These are phyloP conservation scores for Bremia lactucae DNA, from an alignment of 352 stramenopile genomes.

Conservation along the genomic window DNA sequence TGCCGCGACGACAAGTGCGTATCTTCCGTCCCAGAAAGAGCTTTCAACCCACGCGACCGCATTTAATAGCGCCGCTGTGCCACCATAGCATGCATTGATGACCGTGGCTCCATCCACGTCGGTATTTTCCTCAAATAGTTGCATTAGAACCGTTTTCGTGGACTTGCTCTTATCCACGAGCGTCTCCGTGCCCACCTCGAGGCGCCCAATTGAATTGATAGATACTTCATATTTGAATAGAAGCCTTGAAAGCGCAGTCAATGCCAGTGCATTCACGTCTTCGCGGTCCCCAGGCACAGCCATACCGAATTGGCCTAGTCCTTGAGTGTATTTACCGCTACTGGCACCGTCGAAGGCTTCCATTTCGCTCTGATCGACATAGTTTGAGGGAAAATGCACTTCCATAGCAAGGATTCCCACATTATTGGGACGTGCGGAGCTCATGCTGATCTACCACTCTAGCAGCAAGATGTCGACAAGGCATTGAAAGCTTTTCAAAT, in stretches of 20 bases:
- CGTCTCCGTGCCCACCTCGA: conserved; percentile 97
- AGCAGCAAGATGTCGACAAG: too few relatives aligned
- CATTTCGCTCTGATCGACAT: conserved; percentile 90
- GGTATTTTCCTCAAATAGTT: conserved; percentile 51
- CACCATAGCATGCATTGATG: conserved; percentile 97
- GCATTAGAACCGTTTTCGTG: conserved; percentile 75
- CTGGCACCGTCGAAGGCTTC: conserved; percentile 86
- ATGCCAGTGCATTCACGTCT: conserved; percentile 60
- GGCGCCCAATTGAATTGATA: conserved; percentile 75
- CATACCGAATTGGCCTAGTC: conserved; percentile 49
- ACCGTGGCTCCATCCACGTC: conserved; percentile 85
- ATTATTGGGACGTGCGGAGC: conserved; percentile 47
- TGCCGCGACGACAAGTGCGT: conserved; percentile 91
- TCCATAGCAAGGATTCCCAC: conserved; percentile 96
- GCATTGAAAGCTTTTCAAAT: too few relatives aligned
- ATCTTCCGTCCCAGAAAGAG: conserved; percentile 87
- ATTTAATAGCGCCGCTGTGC: conserved; percentile 95
- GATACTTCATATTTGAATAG: conserved; percentile 42
- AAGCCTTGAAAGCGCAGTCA: conserved; percentile 45
- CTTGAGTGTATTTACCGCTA: conserved; percentile 61
- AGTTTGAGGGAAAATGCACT: conserved; percentile 92
- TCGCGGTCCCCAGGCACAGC: conserved; percentile 61
- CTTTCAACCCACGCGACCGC: conserved; percentile 92
- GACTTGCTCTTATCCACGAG: conserved; percentile 86
- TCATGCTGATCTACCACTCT: too few relatives aligned